Evolutionary conservation across 108 stramenopile genomes (phyloP), one percentile per base, ranked within the genome.

Genomic region (Cyclotella choctawhatcheeana): DNA sequence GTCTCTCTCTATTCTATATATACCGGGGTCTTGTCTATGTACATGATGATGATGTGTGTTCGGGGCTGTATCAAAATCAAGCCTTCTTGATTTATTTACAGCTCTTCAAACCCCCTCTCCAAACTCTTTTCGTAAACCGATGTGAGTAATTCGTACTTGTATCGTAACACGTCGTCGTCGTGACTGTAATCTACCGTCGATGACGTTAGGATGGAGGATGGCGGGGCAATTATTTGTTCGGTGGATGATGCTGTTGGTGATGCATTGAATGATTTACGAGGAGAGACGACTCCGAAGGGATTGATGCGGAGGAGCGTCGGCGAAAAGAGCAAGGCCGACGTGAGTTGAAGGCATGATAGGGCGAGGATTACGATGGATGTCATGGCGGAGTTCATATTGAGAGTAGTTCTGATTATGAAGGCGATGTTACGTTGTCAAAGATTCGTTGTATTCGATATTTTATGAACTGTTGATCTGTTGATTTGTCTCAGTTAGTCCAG

Each of bases 71-170:
- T 7, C 55, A 56, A 16, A 21, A 56, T 48, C 47, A n/a, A n/a
- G 12, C 17, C 16, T 17, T n/a, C 16, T 10, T 48, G 47, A 48
- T n/a, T n/a, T 48, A 8, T 17, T 20, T 44, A 24, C 44, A 53
- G 65, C 22, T 51, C 51, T 32, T 53, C 51, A 27, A 73, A 73
- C 8, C 72, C 62, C 18, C 72, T 62, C 7, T 22, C 37, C 63
- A 73, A 16, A 13, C 61, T 63, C 54, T 73, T 73, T 8, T 73
- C 62, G 31, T 73, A 73, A 22, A 72, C 61, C 16, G 24, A 43
- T 26, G n/a, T 14, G 32, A 72, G 61, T 18, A 72, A 43, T 37
- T 72, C 61, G 30, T 62, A 45, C 61, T 72, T 72, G 51, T 54
- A 72, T 30, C 71, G 12, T 61, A 72, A 16, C 21, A 63, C 31